Percentiles rank a stretch among this genome's conserved stretches.
Conservation (phyloP, 306 rosid genomes). For the Prosopis cineraria region DNA sequence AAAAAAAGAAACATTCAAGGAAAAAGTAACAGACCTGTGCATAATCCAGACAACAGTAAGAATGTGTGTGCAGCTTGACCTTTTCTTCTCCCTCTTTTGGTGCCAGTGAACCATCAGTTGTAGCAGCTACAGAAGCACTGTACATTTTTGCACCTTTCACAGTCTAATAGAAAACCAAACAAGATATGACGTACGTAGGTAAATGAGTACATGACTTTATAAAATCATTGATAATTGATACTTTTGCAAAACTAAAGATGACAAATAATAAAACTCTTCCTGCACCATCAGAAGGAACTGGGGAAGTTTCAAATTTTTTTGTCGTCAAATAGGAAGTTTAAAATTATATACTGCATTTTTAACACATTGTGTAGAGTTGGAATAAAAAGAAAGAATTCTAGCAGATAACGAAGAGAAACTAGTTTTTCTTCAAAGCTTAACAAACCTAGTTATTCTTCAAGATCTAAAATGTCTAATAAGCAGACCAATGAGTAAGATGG, state of each 20-base stretch:
- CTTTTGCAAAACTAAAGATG: neutral
- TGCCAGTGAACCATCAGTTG: conserved; percentile 62
- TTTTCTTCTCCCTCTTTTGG: conserved; percentile 93
- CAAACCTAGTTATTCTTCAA: conserved; percentile 5
- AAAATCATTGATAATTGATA: neutral
- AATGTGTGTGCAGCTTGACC: conserved; percentile 93
- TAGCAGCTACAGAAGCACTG: conserved; percentile 93
- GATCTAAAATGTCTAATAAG: neutral
- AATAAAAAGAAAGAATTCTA: neutral
- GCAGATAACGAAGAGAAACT: conserved; percentile 10
- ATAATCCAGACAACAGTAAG: conserved; percentile 76
- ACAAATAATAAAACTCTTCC: neutral
- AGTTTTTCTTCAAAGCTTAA: conserved; percentile 4
- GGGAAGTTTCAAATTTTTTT: too few species aligned
- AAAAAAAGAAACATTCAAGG: conserved; percentile 14
- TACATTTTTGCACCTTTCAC: conserved; percentile 94
- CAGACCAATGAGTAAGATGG: conserved; percentile 6
- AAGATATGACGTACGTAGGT: neutral
- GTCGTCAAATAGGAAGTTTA: neutral
- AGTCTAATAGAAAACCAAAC: conserved; percentile 59
- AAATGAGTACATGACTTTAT: neutral
- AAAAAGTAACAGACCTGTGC: conserved; percentile 66
- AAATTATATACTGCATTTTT: conserved; percentile 6
- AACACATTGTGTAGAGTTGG: conserved; percentile 4
- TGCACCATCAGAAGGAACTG: neutral